These are phyloP conservation scores for Cladosporium sp. DNA, from an alignment of 2,329 filamentous ascomycete species.

Conservation along the genomic window DNA sequence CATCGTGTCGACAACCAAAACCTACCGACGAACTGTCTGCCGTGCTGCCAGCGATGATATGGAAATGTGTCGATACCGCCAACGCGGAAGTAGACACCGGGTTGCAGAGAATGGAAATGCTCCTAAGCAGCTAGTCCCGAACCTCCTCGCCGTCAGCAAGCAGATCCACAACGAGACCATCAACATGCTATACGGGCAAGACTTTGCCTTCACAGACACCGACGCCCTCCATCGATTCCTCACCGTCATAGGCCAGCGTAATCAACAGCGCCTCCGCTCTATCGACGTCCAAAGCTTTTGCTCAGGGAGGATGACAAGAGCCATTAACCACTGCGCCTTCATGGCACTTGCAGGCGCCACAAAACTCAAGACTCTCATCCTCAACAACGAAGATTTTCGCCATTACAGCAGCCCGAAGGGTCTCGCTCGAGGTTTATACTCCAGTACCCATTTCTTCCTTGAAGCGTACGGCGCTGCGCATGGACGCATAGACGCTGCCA, in stretches of 20 bases:
- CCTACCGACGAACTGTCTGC: constrained; percentile 25
- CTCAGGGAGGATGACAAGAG: constrained; percentile 1
- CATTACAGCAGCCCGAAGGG: constrained; percentile 2
- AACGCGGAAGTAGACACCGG: background rate
- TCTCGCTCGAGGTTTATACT: constrained; percentile 27
- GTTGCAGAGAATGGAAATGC: background rate
- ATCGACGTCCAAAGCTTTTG: constrained; percentile 29
- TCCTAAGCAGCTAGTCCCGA: constrained; percentile 21
- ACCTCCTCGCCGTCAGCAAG: constrained; percentile 29
- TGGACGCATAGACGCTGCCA: constrained; percentile 27
- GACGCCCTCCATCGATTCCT: constrained; percentile 31
- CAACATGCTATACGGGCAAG: constrained; percentile 30
- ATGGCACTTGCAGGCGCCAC: constrained; percentile 28
- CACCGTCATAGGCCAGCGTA: constrained; percentile 27
- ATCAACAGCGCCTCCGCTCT: constrained; percentile 26
- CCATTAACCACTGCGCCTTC: constrained; percentile 22
- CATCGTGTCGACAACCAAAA: constrained; percentile 25
- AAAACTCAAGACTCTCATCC: constrained; percentile 27
- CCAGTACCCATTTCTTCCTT: constrained; percentile 30
- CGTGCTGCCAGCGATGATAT: constrained; percentile 21
- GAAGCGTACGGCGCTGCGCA: constrained; percentile 28
- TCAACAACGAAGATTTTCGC: constrained; percentile 26
- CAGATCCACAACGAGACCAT: constrained; percentile 32
- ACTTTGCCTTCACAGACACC: constrained; percentile 28
- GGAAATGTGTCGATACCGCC: background rate